phyloP scores from a whole-genome alignment of 768 basidiomycete species.

The Hygrophoropsis aurantiaca region DNA sequence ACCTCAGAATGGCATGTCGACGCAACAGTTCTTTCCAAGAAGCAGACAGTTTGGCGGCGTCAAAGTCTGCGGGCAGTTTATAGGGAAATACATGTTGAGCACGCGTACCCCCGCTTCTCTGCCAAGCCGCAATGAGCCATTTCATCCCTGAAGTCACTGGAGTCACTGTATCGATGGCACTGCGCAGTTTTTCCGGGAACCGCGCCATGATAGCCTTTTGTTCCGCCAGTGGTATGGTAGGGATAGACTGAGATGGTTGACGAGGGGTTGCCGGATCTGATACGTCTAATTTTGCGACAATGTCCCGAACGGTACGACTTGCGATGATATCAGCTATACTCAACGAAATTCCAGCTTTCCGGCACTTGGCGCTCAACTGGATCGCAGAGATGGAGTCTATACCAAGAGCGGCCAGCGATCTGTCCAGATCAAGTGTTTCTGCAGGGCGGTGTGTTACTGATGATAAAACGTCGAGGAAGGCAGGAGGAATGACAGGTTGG shows the following conservation, averaged over 20 bases:
- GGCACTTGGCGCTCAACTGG: constrained; percentile 40
- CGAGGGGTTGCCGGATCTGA: neutral
- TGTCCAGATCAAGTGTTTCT: constrained; percentile 30
- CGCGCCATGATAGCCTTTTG: constrained; percentile 8
- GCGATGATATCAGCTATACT: constrained; percentile 40
- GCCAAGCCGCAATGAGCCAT: constrained; percentile 44
- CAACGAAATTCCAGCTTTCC: constrained; percentile 33
- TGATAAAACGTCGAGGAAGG: constrained; percentile 11
- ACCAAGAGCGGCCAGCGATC: constrained; percentile 40
- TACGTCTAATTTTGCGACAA: constrained; percentile 12
- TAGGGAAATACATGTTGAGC: constrained; percentile 47
- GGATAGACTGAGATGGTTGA: neutral
- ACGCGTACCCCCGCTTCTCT: constrained; percentile 36
- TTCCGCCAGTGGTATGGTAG: constrained; percentile 12
- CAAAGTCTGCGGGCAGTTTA: constrained; percentile 28
- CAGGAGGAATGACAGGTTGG: constrained; percentile 1
- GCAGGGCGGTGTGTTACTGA: constrained; percentile 26
- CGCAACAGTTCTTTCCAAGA: constrained; percentile 39
- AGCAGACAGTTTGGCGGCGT: constrained; percentile 23
- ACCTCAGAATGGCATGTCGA: constrained; percentile 40
- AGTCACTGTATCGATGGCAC: constrained; percentile 17
- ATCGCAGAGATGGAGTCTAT: constrained; percentile 53
- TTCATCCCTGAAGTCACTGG: constrained; percentile 32
- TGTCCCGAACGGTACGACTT: constrained; percentile 35
- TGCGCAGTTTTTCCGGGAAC: constrained; percentile 12